Conservation (phyloP, 1,284 basidiomycete genomes). For the Ustilago hordei region DNA sequence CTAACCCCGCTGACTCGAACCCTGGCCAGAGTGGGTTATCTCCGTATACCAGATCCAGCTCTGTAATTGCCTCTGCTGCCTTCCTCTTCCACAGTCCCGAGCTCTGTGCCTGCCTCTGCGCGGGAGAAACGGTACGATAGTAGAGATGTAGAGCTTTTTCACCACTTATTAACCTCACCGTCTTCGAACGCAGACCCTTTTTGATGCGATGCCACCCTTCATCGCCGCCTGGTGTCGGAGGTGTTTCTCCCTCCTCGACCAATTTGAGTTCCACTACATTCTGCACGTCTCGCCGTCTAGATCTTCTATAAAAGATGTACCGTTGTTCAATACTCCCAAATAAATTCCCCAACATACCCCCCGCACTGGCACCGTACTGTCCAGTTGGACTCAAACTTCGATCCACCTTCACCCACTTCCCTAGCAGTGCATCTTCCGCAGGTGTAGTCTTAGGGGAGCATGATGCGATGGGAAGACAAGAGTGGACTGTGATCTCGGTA, state of each 20-base stretch:
- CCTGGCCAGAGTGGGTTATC: constrained; percentile 60
- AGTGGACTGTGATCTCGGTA: constrained; percentile 81
- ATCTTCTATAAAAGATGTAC: constrained; percentile 62
- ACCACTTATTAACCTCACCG: constrained; percentile 29
- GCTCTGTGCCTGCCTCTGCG: constrained; percentile 12
- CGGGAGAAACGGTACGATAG: constrained; percentile 34
- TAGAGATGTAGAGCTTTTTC: constrained; percentile 50
- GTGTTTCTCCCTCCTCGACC: constrained; percentile 41
- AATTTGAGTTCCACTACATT: constrained; percentile 56
- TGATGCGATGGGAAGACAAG: constrained; percentile 77
- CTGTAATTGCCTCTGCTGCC: constrained; percentile 47
- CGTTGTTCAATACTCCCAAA: constrained; percentile 50
- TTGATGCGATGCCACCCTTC: constrained; percentile 58
- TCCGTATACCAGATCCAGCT: constrained; percentile 63
- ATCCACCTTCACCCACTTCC: constrained; percentile 87
- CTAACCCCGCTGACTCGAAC: constrained; percentile 47
- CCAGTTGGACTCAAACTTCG: constrained; percentile 79
- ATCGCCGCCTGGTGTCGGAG: constrained; percentile 17
- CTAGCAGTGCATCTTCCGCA: constrained; percentile 81
- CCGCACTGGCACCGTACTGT: constrained; percentile 27
- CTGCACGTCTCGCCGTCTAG: constrained; percentile 35
- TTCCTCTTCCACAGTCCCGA: constrained; percentile 20
- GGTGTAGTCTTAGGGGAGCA: constrained; percentile 79
- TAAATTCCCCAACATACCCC: constrained; percentile 30
- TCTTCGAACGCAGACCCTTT: constrained; percentile 41